These are phyloP conservation scores for Paecilomyces sp. DNA, from an alignment of 2,329 filamentous ascomycete species.

Conservation along the genomic window DNA sequence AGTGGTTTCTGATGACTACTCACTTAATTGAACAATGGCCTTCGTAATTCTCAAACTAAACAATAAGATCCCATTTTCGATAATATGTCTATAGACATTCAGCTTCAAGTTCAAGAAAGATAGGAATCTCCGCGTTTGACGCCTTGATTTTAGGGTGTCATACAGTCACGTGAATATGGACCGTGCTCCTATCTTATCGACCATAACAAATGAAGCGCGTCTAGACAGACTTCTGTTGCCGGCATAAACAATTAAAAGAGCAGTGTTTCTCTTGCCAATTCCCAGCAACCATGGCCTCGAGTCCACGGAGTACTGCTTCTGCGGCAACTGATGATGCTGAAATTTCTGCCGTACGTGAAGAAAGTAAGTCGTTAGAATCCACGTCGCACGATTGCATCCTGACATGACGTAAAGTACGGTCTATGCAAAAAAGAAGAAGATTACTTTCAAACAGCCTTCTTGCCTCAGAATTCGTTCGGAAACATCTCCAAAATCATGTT, in stretches of 20 bases:
- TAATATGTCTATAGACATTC: too few species aligned
- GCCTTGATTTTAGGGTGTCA: not conserved
- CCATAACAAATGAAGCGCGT: not conserved
- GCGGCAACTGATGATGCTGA: constrained; percentile 30
- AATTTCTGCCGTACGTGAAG: constrained; percentile 31
- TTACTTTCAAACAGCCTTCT: constrained; percentile 36
- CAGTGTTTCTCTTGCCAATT: not conserved
- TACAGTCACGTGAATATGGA: not conserved
- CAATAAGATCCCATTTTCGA: too few species aligned
- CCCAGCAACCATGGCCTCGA: constrained; percentile 2
- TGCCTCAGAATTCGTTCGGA: constrained; percentile 30
- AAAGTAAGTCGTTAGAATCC: constrained; percentile 24
- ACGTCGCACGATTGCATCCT: constrained; percentile 4
- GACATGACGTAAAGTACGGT: constrained; percentile 24
- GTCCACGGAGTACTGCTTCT: constrained; percentile 3
- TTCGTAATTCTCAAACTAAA: too few species aligned
- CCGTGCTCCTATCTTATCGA: not conserved
- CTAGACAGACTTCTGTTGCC: not conserved
- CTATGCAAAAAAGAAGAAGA: constrained; percentile 30
- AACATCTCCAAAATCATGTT: constrained; percentile 14
- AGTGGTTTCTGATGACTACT: not conserved
- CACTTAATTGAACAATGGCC: too few species aligned
- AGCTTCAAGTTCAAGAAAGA: too few species aligned
- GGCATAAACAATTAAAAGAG: not conserved
- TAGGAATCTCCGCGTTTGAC: not conserved